Evolutionary conservation across 1,284 basidiomycete species (phyloP).

Genomic region (Ganoderma boninense): DNA sequence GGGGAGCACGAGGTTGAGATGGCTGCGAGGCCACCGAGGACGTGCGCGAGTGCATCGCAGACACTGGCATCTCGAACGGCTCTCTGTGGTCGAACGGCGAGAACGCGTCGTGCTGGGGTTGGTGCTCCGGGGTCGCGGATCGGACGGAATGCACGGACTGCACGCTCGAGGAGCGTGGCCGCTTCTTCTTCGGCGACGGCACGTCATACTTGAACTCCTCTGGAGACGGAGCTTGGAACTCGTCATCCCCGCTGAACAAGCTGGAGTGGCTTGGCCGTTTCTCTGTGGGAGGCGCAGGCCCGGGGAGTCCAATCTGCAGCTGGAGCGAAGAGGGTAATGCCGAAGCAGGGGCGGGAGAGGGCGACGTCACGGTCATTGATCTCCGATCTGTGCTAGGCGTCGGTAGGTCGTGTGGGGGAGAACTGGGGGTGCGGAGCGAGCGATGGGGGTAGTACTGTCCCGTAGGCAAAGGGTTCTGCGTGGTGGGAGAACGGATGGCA

Average conservation of each 20-base stretch:
- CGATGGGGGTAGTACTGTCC: neutral
- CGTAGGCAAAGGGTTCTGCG: conserved; percentile 21
- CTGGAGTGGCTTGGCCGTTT: conserved; percentile 26
- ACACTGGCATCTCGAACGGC: conserved; percentile 12
- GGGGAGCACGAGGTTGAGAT: conserved; percentile 3
- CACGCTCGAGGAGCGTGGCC: conserved; percentile 24
- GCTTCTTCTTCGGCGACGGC: conserved; percentile 16
- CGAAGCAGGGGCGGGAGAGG: conserved; percentile 21
- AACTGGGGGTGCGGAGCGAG: conserved; percentile 4
- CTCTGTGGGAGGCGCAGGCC: neutral
- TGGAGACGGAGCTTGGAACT: conserved; percentile 11
- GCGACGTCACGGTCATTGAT: conserved; percentile 23
- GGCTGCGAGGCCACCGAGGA: conserved; percentile 18
- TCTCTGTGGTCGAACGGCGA: conserved; percentile 7
- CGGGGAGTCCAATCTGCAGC: neutral
- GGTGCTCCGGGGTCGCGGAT: conserved; percentile 14
- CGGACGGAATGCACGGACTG: conserved; percentile 17
- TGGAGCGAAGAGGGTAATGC: conserved; percentile 23
- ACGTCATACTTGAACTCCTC: conserved; percentile 18
- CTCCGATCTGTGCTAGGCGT: conserved; percentile 32
- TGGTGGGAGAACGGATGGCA: neutral
- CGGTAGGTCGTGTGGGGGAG: conserved; percentile 23
- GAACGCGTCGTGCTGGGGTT: neutral
- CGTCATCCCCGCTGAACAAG: conserved; percentile 24
- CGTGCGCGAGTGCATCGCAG: conserved; percentile 15